A percentile compares a stretch with the other conserved stretches of the same genome.
Evolutionary conservation across 202 grass and related monocot species (phyloP).

Genomic region (Hordeum pubiflorum): DNA sequence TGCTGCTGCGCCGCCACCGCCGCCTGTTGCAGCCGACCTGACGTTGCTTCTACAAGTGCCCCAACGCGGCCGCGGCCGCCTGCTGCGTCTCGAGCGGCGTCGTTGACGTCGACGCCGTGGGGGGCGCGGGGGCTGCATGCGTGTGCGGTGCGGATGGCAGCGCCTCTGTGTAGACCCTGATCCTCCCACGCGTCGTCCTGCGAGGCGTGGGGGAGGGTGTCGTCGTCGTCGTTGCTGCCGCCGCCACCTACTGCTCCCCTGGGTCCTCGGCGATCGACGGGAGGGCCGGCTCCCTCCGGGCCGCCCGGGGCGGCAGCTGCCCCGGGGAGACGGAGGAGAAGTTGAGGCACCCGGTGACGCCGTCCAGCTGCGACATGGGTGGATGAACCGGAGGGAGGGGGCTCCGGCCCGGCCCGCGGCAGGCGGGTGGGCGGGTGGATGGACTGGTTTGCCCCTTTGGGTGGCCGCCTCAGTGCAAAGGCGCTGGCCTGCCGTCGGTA

Average conservation of each 20-base stretch:
- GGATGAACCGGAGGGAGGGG: neutral
- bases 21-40: neutral
- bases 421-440: neutral
- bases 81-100: neutral
- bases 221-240: neutral
- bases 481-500: too few relatives aligned
- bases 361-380: neutral
- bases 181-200: too few relatives aligned
- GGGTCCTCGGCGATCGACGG: neutral
- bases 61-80: neutral
- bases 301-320: neutral
- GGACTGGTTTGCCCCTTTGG: conserved; percentile 14
- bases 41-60: neutral
- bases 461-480: too few relatives aligned
- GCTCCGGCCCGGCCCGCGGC: neutral
- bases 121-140: neutral
- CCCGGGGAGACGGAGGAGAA: conserved; percentile 1
- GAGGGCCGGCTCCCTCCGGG: neutral
- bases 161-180: too few relatives aligned
- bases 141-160: too few relatives aligned
- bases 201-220: neutral
- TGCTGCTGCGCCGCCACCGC: neutral
- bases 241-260: neutral
- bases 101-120: neutral
- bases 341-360: conserved; percentile 26